phyloP scores from a whole-genome alignment of 148 eudicot genomes.

The Chenopodium album region DNA sequence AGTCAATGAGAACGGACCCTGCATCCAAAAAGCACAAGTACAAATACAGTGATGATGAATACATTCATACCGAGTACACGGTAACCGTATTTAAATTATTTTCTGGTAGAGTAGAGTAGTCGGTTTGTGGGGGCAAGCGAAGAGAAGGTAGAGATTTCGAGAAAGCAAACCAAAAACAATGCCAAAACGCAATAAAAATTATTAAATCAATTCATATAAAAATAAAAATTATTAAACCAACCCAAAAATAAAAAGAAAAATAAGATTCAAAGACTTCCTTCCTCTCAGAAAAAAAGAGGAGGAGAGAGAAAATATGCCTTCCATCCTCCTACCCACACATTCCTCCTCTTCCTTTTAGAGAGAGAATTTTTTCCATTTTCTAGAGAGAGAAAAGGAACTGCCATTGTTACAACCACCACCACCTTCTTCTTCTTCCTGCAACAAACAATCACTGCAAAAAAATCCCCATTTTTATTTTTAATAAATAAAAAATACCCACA shows the following conservation, averaged over 20 bases:
- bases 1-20: no score
- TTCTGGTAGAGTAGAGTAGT: not conserved
- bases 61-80: no score
- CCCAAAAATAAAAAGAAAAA: not conserved
- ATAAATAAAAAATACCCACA: no score
- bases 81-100: no score
- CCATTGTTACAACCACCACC: not conserved
- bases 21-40: no score
- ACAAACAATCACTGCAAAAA: not conserved
- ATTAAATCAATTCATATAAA: no score
- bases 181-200: no score
- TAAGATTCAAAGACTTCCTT: not conserved
- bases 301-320: slow-evolving; percentile 26
- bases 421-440: not conserved
- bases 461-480: no score
- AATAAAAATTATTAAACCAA: no score
- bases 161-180: slow-evolving; percentile 8
- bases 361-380: not conserved
- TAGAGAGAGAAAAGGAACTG: not conserved
- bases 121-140: slow-evolving; percentile 11
- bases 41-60: no score
- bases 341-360: slow-evolving; percentile 6
- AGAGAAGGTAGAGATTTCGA: slow-evolving; percentile 13
- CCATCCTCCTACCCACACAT: slow-evolving; percentile 29
- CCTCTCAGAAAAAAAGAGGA: not conserved